Base-by-base conservation (phyloP, 345 rosid species). In the Carallia pectinifolia region DNA sequence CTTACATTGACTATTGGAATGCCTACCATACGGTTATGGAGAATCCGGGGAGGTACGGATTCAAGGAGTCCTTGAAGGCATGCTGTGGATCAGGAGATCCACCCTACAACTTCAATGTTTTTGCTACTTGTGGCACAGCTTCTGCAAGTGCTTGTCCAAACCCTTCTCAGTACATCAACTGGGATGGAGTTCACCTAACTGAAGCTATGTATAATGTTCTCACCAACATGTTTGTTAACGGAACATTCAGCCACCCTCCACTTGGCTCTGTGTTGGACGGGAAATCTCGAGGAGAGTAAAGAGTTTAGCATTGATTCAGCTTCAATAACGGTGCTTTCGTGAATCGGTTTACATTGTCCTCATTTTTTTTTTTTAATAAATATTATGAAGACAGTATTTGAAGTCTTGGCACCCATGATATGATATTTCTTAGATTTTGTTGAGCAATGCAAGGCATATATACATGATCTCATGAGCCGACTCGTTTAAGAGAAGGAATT, bases 131-230 rank as follows among this genome's bases (percentile, higher is more conserved):
- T 54, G 97, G 99, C 8, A 34, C 79, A 19, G 79, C 85, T 70
- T 27, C 74, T 13, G 70, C 86, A 1, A 81, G 66, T 1, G 79
- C 68, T 1, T 91, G 97, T 65, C 65, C 73, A 4, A 73, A 84
- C 19, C 96, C 96, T 60, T 65, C 78, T 23, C 80, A 77, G 53
- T 84, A 88, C 74, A 85, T 91, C 58, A 95, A 95, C 56, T 95
- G 99, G 99, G 99, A 95, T 29, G 99, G 99, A 61, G 99, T 95
- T 72, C 99, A 95, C 66, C 86, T 92, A 65, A 92, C 99, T 1
- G 99, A 94, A 65, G 95, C 83, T 6, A 89, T 86, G 97, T 91
- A 94, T 19, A 83, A 80, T 79, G 86, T 80, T 56, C 75, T 91
- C 19, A 66, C 90, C 12, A 73, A 68, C 74, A 86, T 92, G 97